Base-by-base conservation (phyloP, 2,329 filamentous ascomycete species). In the Pseudogymnoascus sp. region DNA sequence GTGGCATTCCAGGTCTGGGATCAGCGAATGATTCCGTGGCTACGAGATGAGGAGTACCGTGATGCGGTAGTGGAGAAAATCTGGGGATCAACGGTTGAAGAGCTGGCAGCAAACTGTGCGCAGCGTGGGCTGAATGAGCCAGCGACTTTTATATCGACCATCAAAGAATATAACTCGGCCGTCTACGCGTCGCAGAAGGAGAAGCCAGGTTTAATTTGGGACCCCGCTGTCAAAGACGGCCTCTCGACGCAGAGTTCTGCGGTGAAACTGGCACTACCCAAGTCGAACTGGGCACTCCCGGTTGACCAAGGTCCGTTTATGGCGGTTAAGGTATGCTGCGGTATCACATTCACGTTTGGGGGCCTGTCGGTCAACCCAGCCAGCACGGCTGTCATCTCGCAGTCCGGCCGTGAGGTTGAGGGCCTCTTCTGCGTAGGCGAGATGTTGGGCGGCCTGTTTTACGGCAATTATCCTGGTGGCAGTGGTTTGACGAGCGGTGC, bases 321-420 rank as follows among this genome's bases (percentile, higher is more conserved):
- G 24, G 86, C 86, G 0, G 81, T 89, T 53, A 83, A 84, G 66
- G 85, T 89, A 2, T 82, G 81, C 3, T 85, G 84, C 53, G 87
- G 87, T 1, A 80, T 89, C 14, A 89, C 86, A 0, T 89, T 89
- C 67, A 89, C 86, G 0, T 89, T 89, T 74, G 87, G 86, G 86
- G 87, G 0, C 72, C 89, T 6, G 78, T 56, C 50, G 2, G 50
- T 56, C 28, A 56, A 50, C 24, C 43, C 43, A 10, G 24, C 24
- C 16, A 50, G 6, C 43, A 28, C 43, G 7, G 76, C 76, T 2
- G 80, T 88, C 0, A 71, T 87, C 12, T 78, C 76, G 2, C 74
- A 78, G 3, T 81, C 78, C 0, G 76, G 75, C 1, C 68, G 69
- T 4, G 73, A 76, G n/a, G 78, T 89, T 4, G 78, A 78, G 0